Percentiles rank a stretch among this genome's conserved stretches.
Conservation (phyloP, 129 eudicot genomes). For the Escallonia herrerae region DNA sequence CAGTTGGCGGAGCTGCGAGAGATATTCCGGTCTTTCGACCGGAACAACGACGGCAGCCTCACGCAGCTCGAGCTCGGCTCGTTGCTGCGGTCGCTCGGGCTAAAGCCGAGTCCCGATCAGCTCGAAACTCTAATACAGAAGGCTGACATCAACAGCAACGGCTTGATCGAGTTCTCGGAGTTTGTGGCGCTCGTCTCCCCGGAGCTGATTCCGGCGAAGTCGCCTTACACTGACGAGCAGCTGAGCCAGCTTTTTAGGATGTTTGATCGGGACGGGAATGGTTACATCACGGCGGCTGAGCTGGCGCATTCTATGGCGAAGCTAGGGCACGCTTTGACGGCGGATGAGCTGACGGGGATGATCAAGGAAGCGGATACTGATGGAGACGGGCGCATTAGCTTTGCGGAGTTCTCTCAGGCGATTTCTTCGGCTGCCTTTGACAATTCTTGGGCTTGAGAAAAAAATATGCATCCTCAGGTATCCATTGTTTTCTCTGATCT, state of each 20-base stretch:
- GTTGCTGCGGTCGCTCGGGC: constrained; percentile 66
- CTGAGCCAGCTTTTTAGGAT: constrained; percentile 67
- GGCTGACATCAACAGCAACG: constrained; percentile 84
- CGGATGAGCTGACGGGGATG: constrained; percentile 17
- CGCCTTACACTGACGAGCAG: constrained; percentile 81
- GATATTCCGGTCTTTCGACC: constrained; percentile 80
- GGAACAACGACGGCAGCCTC: constrained; percentile 92
- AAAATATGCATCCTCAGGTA: too few relatives aligned
- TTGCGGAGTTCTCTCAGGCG: constrained; percentile 43
- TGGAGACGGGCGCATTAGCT: constrained; percentile 14
- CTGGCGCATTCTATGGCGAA: constrained; percentile 90
- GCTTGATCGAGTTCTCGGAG: constrained; percentile 82
- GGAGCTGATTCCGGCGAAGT: constrained; percentile 73
- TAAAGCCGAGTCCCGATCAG: constrained; percentile 81
- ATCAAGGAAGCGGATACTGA: constrained; percentile 14
- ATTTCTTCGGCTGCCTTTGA: constrained; percentile 82
- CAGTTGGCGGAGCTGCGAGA: constrained; percentile 69
- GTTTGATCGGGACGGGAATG: constrained; percentile 93
- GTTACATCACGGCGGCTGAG: constrained; percentile 83
- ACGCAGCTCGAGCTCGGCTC: constrained; percentile 89
- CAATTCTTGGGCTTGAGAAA: constrained; percentile 56
- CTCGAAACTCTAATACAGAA: constrained; percentile 69
- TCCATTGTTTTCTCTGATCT: too few relatives aligned
- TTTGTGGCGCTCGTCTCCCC: constrained; percentile 87
- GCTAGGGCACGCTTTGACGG: constrained; percentile 12